Conservation (phyloP, 306 rosid species). For the Heteromeles arbutifolia region DNA sequence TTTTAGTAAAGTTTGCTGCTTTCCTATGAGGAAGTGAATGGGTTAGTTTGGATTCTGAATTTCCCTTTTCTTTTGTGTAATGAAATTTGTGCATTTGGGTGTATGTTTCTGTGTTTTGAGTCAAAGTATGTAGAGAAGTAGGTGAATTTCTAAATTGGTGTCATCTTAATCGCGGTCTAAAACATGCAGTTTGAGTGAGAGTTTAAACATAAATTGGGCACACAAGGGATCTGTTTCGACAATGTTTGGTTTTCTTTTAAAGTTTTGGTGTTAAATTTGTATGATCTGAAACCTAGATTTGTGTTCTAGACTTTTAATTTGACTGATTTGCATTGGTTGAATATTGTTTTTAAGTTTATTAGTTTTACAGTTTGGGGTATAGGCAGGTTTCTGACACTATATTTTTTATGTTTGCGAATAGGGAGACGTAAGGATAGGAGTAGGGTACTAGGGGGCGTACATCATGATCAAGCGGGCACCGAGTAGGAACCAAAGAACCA, state of each 20-base stretch:
- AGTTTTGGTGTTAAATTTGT: background rate
- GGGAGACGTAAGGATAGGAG: slow-evolving; percentile 17
- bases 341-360: slow-evolving; percentile 10
- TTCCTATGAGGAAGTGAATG: background rate
- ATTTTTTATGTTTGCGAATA: slow-evolving; percentile 2
- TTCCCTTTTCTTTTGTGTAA: background rate
- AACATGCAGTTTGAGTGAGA: background rate
- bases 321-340: background rate
- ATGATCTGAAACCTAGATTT: background rate
- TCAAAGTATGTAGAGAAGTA: background rate
- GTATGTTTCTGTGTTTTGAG: background rate
- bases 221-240: background rate
- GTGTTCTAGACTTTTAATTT: background rate
- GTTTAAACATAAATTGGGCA: background rate
- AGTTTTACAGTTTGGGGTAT: slow-evolving; percentile 9
- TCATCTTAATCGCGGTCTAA: background rate
- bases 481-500: slow-evolving; percentile 59
- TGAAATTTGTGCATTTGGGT: background rate
- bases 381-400: slow-evolving; percentile 23
- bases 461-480: slow-evolving; percentile 66
- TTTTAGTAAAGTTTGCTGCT: background rate
- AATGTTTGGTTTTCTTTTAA: background rate
- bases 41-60: background rate
- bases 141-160: background rate
- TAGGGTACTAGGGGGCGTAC: slow-evolving; percentile 22